Base-by-base conservation (phyloP, 2,329 filamentous ascomycete species). In the Cladobotryum mycophilum region DNA sequence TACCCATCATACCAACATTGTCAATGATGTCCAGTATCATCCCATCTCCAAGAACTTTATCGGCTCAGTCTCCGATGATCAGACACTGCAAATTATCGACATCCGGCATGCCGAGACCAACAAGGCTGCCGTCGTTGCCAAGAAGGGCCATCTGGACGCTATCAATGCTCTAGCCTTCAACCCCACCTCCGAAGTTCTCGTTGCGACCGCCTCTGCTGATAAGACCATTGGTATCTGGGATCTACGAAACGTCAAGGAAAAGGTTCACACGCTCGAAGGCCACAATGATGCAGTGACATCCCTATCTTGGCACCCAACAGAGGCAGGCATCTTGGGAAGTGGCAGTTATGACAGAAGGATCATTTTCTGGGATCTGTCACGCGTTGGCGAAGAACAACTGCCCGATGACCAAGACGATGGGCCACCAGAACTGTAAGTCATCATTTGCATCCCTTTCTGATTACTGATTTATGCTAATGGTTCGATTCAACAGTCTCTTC, bases 101-200 rank as follows among this genome's bases (percentile, higher is more conserved):
- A 79, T 86, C n/a, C 86, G 93, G 60, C 79, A 81, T 63, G 64
- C 76, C 30, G 79, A 82, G 49, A 84, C 77, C 49, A 82, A 80
- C 55, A 81, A 79, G 56, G 82, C 89, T 1, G 83, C 88, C 4
- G 78, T 87, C 45, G 79, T 85, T 37, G 86, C 83, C 15, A 76
- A 80, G 56, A 76, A 82, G 45, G 91, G 91, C 9, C 95, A 99
- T 65, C 80, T 80, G 8, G 93, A 97, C 67, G 92, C 92, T 15
- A 91, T 99, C 69, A 99, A 99, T 66, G 87, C 89, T n/a, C 75
- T 99, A 22, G 85, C 93, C 0, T 99, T 96, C 74, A 96, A 96
- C 64, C 91, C 91, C 0, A 85, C 85, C 33, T 87, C 86, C n/a
- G 92, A 99, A 64, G 88, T 87, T 35, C 79, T 96, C 36, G 78